Evolutionary conservation across 140 eudicot species (phyloP).

Genomic region (Erigeron philadelphicus): DNA sequence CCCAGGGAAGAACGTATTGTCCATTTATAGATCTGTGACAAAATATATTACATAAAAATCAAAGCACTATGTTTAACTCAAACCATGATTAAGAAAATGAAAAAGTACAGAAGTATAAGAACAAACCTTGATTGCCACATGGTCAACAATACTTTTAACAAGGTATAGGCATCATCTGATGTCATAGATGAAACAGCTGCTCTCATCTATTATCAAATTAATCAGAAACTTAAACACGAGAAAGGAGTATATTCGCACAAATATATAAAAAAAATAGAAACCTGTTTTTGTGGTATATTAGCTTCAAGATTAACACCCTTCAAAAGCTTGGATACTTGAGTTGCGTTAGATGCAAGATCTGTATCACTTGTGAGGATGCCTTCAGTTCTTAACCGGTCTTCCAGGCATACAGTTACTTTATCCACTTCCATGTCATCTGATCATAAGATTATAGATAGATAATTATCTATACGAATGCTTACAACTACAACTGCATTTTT

Average conservation of each 20-base stretch:
- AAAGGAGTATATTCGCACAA: not conserved
- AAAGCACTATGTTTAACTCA: not conserved
- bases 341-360: constrained; percentile 29
- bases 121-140: constrained; percentile 46
- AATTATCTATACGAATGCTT: too few relatives aligned
- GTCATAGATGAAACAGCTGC: constrained; percentile 49
- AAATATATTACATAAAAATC: not conserved
- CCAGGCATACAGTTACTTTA: constrained; percentile 47
- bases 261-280: constrained; percentile 21
- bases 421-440: constrained; percentile 39
- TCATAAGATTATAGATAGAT: not conserved
- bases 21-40: constrained; percentile 55
- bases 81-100: not conserved
- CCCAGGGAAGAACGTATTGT: constrained; percentile 69
- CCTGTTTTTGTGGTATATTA: constrained; percentile 56
- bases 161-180: constrained; percentile 51
- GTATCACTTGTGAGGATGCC: constrained; percentile 45
- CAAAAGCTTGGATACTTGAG: constrained; percentile 32
- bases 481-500: not conserved
- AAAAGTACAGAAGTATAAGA: not conserved
- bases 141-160: constrained; percentile 49
- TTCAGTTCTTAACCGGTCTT: constrained; percentile 56
- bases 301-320: constrained; percentile 59
- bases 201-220: constrained; percentile 37
- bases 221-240: constrained; percentile 9